Evolutionary conservation across 805 yeast species (phyloP), one percentile per base, ranked within the genome.

Genomic region (Priceomyces fermenticarens): DNA sequence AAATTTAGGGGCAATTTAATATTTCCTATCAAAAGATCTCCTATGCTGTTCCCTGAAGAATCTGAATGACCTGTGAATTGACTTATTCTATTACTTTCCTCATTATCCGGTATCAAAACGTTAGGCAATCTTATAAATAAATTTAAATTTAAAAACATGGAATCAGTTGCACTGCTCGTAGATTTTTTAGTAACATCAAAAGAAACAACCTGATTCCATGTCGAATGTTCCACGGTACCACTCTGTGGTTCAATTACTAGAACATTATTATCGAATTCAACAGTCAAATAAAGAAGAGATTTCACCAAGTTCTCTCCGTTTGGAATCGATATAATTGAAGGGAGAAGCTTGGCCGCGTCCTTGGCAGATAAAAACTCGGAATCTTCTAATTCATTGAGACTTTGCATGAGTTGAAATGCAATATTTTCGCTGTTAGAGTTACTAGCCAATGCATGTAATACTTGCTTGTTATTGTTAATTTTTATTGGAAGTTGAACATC

Each of bases 201-300:
- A 3, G 90, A 81, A 11, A 95, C 85, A 9, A 88, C 88, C 52
- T 86, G 86, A 61, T 89, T 93, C 80, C 95, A 93, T 12, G 78
- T 78, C 1, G 97, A 91, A 42, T 75, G 70, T 32, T 78, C 77
- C 45, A 88, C 80, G 0, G 95, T 79, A 30, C 96, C 97, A 39
- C 85, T 79, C 23, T 82, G 79, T 2, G 98, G 93, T 51, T 89
- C 95, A 38, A 91, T 81, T 11, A 89, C 77, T 48, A 93, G 84
- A 49, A 90, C 93, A 38, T 91, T 88, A 63, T 93, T 93, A 65
- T 93, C 99, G 58, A 89, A 91, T 63, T 93, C 99, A 34, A 93
- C 73, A 2, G 96, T 88, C 54, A 90, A 76, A 62, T 87, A 88
- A 30, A 93, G 75, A 44, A 95, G 73, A 12, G 93, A 78, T 50